A percentile compares a stretch with the other conserved stretches of the same genome.
Evolutionary conservation across 2,329 filamentous ascomycete genomes (phyloP).

Genomic region (Kalmusia sp.): DNA sequence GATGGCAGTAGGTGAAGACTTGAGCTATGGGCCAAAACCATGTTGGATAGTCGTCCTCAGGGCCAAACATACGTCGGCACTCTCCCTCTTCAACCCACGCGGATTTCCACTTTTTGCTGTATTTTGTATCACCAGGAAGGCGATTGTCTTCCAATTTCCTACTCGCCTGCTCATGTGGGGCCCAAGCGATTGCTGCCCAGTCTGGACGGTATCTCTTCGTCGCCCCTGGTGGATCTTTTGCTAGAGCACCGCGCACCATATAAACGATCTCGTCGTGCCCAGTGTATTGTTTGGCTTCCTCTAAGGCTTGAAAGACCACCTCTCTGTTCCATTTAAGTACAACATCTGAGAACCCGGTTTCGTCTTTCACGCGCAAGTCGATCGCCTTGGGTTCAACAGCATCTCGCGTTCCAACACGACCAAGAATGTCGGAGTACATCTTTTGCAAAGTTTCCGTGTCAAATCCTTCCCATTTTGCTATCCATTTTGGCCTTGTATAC

Average conservation of each 20-base stretch:
- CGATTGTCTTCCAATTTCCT: background rate
- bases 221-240: background rate
- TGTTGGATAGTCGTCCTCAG: background rate
- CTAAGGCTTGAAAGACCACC: background rate
- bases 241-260: background rate
- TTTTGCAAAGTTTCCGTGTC: background rate
- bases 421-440: background rate
- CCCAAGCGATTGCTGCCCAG: background rate
- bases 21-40: background rate
- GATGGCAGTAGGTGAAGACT: background rate
- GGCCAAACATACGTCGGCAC: background rate
- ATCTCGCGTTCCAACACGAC: background rate
- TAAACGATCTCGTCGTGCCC: background rate
- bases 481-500: background rate
- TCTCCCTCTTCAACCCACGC: background rate
- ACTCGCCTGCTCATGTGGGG: background rate
- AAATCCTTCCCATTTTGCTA: background rate
- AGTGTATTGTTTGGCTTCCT: background rate
- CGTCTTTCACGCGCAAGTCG: background rate
- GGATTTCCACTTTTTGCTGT: background rate
- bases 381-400: background rate
- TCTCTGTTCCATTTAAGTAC: background rate
- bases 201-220: background rate
- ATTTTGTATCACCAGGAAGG: background rate
- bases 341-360: background rate